Evolutionary conservation across 2,329 filamentous ascomycete species (phyloP).

Genomic region (Talaromyces sp.): DNA sequence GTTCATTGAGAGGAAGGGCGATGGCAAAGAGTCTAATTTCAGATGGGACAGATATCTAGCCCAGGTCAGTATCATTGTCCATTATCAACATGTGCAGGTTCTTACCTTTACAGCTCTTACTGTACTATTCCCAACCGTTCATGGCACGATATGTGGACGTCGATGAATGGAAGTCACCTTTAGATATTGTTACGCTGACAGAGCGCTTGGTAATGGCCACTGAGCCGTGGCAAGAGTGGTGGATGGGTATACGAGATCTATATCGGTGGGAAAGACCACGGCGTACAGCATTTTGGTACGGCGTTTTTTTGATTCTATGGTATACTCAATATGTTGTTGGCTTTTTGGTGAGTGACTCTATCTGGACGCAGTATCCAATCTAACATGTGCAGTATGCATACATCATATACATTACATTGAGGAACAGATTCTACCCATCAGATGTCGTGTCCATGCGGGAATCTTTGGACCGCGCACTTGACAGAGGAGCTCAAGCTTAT

Average conservation of each 20-base stretch:
- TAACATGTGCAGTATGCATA: conserved; percentile 27
- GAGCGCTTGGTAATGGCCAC: conserved; percentile 41
- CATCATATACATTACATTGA: conserved; percentile 32
- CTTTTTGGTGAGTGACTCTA: conserved; percentile 26
- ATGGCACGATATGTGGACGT: conserved; percentile 35
- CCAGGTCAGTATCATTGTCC: conserved; percentile 21
- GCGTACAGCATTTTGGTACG: conserved; percentile 36
- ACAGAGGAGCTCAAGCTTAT: conserved; percentile 28
- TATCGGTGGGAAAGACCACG: conserved; percentile 40
- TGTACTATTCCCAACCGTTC: conserved; percentile 35
- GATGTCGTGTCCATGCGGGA: conserved; percentile 32
- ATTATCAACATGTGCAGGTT: not conserved
- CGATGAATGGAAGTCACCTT: conserved; percentile 29
- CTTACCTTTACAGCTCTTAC: conserved; percentile 23
- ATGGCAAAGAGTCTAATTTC: conserved; percentile 24
- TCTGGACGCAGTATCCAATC: not conserved
- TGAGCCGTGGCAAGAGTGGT: conserved; percentile 39
- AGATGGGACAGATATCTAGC: conserved; percentile 35
- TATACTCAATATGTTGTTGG: conserved; percentile 35
- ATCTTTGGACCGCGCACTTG: conserved; percentile 30
- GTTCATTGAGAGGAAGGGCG: conserved; percentile 25
- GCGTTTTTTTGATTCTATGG: conserved; percentile 35
- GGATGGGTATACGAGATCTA: conserved; percentile 33
- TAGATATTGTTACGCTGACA: conserved; percentile 35
- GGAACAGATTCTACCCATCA: conserved; percentile 28